Evolutionary conservation across 116 monocot genomes (phyloP).

Genomic region (Iris pallida): DNA sequence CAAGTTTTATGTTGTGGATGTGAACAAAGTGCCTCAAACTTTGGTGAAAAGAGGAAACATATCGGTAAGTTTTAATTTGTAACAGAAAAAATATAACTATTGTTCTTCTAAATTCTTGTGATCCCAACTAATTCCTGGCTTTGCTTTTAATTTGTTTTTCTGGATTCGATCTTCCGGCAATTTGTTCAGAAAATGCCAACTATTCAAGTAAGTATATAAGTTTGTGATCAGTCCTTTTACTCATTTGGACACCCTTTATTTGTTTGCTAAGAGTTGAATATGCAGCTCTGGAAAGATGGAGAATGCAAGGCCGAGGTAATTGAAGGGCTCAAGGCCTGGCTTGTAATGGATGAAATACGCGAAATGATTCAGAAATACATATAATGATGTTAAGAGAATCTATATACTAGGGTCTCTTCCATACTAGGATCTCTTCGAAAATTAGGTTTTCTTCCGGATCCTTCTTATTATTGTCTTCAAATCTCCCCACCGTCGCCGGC

Average conservation of each 20-base stretch:
- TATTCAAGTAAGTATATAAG: conserved; percentile 54
- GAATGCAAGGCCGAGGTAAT: conserved; percentile 76
- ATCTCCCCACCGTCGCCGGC: too few species aligned
- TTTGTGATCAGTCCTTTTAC: neutral
- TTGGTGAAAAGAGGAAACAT: conserved; percentile 88
- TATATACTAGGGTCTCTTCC: too few species aligned
- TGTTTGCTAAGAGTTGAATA: neutral
- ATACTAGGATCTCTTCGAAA: too few species aligned
- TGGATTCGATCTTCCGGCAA: neutral
- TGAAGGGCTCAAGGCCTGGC: conserved; percentile 86
- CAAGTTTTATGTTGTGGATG: conserved; percentile 82
- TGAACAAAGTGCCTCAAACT: conserved; percentile 80
- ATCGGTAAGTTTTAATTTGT: conserved; percentile 67
- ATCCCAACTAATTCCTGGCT: neutral
- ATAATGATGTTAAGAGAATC: conserved; percentile 17
- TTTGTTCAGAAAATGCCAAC: conserved; percentile 91
- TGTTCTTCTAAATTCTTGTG: too few species aligned
- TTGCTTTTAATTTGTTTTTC: conserved; percentile 1
- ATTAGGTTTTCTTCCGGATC: too few species aligned
- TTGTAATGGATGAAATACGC: conserved; percentile 69
- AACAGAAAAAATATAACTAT: too few species aligned
- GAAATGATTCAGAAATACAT: conserved; percentile 72
- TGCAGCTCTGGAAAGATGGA: conserved; percentile 81
- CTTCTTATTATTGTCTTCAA: too few species aligned
- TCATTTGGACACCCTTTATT: neutral